Percentiles rank a stretch among this genome's conserved stretches.
Conservation (phyloP, 2,329 filamentous ascomycete genomes). For the Cladosporium colombiae region DNA sequence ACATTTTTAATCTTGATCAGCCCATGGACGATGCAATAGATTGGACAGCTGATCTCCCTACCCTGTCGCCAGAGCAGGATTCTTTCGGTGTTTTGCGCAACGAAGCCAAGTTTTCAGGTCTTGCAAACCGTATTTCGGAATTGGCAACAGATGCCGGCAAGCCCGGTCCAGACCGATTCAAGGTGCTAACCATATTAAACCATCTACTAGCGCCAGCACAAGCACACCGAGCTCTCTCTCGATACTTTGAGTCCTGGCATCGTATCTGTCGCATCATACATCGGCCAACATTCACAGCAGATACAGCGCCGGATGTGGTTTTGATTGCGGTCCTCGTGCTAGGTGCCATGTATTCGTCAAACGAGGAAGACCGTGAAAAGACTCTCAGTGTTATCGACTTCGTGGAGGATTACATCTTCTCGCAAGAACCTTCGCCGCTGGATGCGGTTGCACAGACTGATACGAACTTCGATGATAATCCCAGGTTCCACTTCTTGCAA, state of each 20-base stretch:
- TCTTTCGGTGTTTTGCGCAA: background rate
- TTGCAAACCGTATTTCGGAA: background rate
- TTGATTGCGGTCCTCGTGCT: constrained; percentile 15
- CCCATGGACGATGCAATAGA: background rate
- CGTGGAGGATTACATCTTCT: background rate
- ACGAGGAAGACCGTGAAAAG: constrained; percentile 19
- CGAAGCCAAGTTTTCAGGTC: background rate
- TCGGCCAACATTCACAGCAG: constrained; percentile 14
- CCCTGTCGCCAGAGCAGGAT: background rate
- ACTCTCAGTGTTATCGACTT: background rate
- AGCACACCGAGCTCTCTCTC: background rate
- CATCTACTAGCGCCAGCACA: background rate
- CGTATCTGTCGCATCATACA: constrained; percentile 13
- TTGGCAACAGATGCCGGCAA: background rate
- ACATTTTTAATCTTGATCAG: background rate
- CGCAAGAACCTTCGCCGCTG: background rate
- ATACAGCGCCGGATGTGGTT: background rate
- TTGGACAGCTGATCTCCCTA: background rate
- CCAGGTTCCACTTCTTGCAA: background rate
- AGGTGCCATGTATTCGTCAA: constrained; percentile 21
- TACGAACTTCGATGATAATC: background rate
- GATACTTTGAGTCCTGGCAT: constrained; percentile 21
- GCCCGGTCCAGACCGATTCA: background rate
- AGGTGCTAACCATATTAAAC: background rate
- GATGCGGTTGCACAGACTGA: background rate